Percentiles rank a stretch among this genome's conserved stretches.
Evolutionary conservation across 257 asterid genomes (phyloP).

Genomic region (Hygrophila difformis): DNA sequence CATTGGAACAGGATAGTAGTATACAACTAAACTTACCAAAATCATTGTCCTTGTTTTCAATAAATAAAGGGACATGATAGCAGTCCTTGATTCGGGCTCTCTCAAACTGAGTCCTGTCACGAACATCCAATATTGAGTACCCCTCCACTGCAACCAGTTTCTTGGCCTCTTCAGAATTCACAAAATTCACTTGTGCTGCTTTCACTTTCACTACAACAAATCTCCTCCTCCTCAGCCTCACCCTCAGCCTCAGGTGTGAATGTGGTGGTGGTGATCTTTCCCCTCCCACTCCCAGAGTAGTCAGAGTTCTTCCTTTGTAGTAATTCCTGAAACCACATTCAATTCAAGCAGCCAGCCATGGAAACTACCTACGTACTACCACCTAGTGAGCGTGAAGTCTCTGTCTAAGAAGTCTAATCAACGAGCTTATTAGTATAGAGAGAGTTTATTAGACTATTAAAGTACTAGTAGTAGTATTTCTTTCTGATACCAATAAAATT

Average conservation of each 20-base stretch:
- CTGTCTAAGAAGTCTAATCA: no score
- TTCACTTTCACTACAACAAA: conserved; percentile 28
- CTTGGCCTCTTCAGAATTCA: conserved; percentile 65
- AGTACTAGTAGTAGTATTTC: no score
- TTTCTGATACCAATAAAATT: no score
- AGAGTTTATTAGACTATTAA: no score
- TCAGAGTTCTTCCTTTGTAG: conserved; percentile 18
- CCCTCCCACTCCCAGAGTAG: no score
- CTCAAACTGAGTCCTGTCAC: conserved; percentile 65
- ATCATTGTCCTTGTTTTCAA: conserved; percentile 75
- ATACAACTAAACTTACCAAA: conserved; percentile 54
- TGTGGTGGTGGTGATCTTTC: no score
- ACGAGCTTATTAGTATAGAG: no score
- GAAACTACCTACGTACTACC: no score
- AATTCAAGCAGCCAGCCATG: no score
- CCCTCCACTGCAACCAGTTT: conserved; percentile 67
- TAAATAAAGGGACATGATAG: conserved; percentile 67
- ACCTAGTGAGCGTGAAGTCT: no score
- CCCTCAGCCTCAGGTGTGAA: conserved; percentile 2
- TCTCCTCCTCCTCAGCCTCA: conserved; percentile 24
- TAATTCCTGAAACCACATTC: conserved; percentile 49
- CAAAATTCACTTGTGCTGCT: conserved; percentile 62
- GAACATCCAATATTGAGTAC: conserved; percentile 65
- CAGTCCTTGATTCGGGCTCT: conserved; percentile 77
- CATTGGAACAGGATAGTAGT: no score